Evolutionary conservation across 2,329 filamentous ascomycete species (phyloP).

Genomic region (Colletotrichum destructivum): DNA sequence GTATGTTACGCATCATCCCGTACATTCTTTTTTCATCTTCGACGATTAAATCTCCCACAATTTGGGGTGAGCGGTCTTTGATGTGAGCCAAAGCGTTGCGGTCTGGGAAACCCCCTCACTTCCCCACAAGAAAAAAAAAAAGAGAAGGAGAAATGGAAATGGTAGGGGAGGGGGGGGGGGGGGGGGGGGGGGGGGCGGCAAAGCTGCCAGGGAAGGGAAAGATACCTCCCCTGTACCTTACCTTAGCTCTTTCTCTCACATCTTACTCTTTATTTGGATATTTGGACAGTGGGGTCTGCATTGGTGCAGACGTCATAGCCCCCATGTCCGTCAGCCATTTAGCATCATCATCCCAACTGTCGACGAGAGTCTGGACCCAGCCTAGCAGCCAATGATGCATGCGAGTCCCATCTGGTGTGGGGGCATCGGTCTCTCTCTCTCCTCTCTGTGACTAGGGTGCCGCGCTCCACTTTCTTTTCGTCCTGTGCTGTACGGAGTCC

Average conservation of each 20-base stretch:
- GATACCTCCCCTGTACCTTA: conserved; percentile 35
- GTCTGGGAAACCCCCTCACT: too few species aligned
- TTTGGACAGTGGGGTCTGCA: conserved; percentile 27
- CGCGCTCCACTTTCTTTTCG: background rate
- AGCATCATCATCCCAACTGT: conserved; percentile 40
- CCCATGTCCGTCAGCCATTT: conserved; percentile 33
- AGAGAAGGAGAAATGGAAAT: too few species aligned
- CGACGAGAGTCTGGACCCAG: conserved; percentile 32
- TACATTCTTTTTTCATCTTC: background rate
- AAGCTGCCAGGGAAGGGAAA: background rate
- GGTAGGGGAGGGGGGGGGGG: too few species aligned
- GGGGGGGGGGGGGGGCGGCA: background rate
- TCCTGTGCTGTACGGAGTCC: too few species aligned
- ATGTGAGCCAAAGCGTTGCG: background rate
- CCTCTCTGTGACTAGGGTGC: background rate
- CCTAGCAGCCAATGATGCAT: conserved; percentile 26
- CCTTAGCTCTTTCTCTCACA: conserved; percentile 11
- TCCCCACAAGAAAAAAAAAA: too few species aligned
- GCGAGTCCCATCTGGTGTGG: conserved; percentile 17
- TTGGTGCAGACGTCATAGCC: conserved; percentile 37
- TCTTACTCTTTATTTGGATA: conserved; percentile 14
- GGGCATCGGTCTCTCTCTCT: conserved; percentile 15
- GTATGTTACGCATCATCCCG: background rate
- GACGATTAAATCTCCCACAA: background rate
- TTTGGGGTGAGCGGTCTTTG: background rate